A percentile compares a stretch with the other conserved stretches of the same genome.
Conservation (phyloP, 495 filamentous ascomycete genomes). For the Trypethelium eluteriae region DNA sequence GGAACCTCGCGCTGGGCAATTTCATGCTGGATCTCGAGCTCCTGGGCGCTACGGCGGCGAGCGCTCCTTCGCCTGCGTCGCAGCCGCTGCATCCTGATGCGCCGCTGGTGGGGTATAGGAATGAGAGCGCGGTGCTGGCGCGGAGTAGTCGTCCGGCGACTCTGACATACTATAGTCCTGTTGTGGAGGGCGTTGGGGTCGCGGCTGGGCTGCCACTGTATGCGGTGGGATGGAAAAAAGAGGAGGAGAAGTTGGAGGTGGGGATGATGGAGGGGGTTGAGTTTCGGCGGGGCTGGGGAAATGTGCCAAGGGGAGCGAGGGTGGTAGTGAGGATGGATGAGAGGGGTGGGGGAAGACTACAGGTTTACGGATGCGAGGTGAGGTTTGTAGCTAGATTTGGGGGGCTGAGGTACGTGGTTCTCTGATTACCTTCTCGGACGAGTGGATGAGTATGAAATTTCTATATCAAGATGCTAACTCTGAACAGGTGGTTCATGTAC, state of each 20-base stretch:
- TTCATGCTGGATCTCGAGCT: constrained; percentile 87
- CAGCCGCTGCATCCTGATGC: constrained; percentile 9
- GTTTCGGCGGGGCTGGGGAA: constrained; percentile 51
- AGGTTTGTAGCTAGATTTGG: constrained; percentile 62
- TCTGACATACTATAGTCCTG: constrained; percentile 55
- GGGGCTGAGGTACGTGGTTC: constrained; percentile 52
- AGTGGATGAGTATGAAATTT: not conserved
- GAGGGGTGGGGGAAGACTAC: constrained; percentile 48
- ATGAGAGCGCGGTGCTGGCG: constrained; percentile 30
- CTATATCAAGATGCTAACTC: not conserved
- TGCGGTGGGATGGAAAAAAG: constrained; percentile 47
- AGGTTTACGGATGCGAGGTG: constrained; percentile 64
- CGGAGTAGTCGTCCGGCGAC: constrained; percentile 54
- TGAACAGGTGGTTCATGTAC: constrained; percentile 69
- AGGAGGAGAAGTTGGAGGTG: constrained; percentile 53
- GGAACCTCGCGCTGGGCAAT: constrained; percentile 62
- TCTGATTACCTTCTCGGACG: not conserved
- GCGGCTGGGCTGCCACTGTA: constrained; percentile 52
- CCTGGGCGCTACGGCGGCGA: constrained; percentile 29
- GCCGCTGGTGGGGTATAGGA: not conserved
- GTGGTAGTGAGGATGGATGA: constrained; percentile 53
- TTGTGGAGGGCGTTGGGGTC: constrained; percentile 47
- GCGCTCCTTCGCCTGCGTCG: constrained; percentile 23
- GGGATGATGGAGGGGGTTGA: constrained; percentile 62
- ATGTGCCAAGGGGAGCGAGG: constrained; percentile 50